Conservation (phyloP, 2,329 filamentous ascomycete species). For the Escovopsis sp. region DNA sequence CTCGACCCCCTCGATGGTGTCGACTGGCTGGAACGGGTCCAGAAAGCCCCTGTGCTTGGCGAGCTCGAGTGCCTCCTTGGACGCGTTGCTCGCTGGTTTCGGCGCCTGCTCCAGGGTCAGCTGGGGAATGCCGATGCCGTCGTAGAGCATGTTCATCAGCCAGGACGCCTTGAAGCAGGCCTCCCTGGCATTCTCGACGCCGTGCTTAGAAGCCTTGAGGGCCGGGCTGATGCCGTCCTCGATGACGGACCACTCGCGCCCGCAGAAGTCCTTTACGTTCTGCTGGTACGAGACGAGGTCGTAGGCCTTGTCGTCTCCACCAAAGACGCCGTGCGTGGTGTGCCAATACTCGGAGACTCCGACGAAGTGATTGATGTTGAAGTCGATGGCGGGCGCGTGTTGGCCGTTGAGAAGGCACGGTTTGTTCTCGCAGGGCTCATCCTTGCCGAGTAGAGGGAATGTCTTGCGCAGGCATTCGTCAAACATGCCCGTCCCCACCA, state of each 20-base stretch:
- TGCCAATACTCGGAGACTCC: conserved; percentile 99
- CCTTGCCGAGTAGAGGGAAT: conserved; percentile 78
- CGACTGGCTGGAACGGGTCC: conserved; percentile 79
- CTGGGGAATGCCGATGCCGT: conserved; percentile 86
- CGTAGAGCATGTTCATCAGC: conserved; percentile 92
- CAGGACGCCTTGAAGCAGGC: conserved; percentile 97
- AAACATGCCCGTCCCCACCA: conserved; percentile 79
- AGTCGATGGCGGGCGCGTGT: conserved; percentile 90
- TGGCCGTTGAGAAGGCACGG: conserved; percentile 85
- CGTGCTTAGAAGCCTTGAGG: conserved; percentile 62
- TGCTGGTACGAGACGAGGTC: conserved; percentile 83
- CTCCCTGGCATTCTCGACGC: conserved; percentile 64
- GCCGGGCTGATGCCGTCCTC: conserved; percentile 46
- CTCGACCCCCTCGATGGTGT: conserved; percentile 83
- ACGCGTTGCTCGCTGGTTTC: conserved; percentile 47
- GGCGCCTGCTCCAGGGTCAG: conserved; percentile 57
- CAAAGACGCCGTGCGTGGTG: conserved; percentile 89
- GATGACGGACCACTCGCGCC: conserved; percentile 67
- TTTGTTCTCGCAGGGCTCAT: conserved; percentile 64
- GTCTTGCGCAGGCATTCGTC: conserved; percentile 70
- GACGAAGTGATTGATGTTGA: conserved; percentile 93
- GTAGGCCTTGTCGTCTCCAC: conserved; percentile 65
- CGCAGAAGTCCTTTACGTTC: conserved; percentile 73
- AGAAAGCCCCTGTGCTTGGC: conserved; percentile 62
- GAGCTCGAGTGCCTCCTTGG: conserved; percentile 52